phyloP scores from a whole-genome alignment of 139 green algal genomes.

The Chlamydomonas sp. region DNA sequence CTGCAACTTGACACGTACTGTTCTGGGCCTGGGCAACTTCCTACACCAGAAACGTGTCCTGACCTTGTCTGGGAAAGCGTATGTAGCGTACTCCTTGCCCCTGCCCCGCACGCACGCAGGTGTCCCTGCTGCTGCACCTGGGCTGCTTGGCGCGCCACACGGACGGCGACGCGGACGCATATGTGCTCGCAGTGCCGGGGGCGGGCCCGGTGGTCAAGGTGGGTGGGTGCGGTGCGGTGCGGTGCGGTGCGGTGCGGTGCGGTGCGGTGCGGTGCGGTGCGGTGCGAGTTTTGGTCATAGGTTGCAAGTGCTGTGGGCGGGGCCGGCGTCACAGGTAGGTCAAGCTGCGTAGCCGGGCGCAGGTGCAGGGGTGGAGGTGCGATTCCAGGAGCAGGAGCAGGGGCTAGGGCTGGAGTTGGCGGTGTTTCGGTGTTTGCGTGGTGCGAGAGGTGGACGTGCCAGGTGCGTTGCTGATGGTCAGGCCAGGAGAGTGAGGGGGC shows the following conservation, averaged over 20 bases:
- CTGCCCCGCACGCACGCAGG: background rate
- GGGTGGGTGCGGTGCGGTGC: background rate
- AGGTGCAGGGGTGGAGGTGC: background rate
- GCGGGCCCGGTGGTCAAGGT: constrained; percentile 24
- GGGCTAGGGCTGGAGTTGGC: background rate
- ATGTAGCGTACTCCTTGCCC: background rate
- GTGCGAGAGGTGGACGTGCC: no score
- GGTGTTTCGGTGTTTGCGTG: no score
- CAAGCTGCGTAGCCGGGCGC: background rate
- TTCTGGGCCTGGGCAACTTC: no score
- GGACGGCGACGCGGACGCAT: constrained; percentile 27
- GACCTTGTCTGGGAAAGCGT: no score
- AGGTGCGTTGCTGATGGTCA: no score
- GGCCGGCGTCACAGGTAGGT: background rate
- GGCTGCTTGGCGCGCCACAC: constrained; percentile 23
- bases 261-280: no score
- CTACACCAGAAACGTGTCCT: no score
- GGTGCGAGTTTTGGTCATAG: background rate
- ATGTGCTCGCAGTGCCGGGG: constrained; percentile 19
- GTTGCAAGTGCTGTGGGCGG: background rate
- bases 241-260: background rate
- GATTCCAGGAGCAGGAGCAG: background rate
- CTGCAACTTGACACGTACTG: no score
- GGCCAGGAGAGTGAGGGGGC: no score
- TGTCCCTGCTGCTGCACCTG: constrained; percentile 23